A percentile compares a stretch with the other conserved stretches of the same genome.
Conservation (phyloP, 257 asterid species). For the Echium plantagineum region DNA sequence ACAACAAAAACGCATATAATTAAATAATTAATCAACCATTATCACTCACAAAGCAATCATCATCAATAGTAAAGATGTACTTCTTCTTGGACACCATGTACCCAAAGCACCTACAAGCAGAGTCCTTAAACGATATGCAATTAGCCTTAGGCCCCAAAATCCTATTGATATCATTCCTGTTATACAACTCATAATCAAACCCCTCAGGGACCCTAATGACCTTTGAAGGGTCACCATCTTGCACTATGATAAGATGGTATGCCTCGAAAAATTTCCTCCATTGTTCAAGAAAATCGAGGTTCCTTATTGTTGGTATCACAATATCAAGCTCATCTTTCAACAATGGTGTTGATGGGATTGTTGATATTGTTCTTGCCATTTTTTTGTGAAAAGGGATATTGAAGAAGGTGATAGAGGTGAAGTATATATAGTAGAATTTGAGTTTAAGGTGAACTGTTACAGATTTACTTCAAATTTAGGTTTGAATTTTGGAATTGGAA, state of each 20-base stretch:
- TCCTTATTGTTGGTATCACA: slow-evolving; percentile 12
- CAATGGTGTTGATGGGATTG: slow-evolving; percentile 11
- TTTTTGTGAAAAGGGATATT: not conserved
- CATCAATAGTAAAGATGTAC: slow-evolving; percentile 14
- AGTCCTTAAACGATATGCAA: slow-evolving; percentile 14
- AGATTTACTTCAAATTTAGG: too few species aligned
- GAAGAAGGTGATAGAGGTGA: not conserved
- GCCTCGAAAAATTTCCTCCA: slow-evolving; percentile 13
- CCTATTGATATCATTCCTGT: slow-evolving; percentile 14
- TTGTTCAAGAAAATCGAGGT: slow-evolving; percentile 15
- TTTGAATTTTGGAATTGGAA: too few species aligned
- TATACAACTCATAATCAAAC: slow-evolving; percentile 13
- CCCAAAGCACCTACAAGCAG: slow-evolving; percentile 20
- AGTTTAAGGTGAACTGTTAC: too few species aligned
- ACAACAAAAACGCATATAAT: not conserved
- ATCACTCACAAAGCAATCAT: slow-evolving; percentile 14
- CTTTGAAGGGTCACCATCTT: slow-evolving; percentile 19
- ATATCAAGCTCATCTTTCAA: slow-evolving; percentile 16
- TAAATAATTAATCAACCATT: not conserved
- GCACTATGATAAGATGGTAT: slow-evolving; percentile 13
- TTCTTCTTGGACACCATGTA: slow-evolving; percentile 18
- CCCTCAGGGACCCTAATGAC: slow-evolving; percentile 9
- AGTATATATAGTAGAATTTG: too few species aligned
- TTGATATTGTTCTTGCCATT: not conserved
- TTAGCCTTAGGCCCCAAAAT: slow-evolving; percentile 14